These are phyloP conservation scores for Nothopassalora personata DNA, from an alignment of 2,329 filamentous ascomycete genomes.

Conservation along the genomic window DNA sequence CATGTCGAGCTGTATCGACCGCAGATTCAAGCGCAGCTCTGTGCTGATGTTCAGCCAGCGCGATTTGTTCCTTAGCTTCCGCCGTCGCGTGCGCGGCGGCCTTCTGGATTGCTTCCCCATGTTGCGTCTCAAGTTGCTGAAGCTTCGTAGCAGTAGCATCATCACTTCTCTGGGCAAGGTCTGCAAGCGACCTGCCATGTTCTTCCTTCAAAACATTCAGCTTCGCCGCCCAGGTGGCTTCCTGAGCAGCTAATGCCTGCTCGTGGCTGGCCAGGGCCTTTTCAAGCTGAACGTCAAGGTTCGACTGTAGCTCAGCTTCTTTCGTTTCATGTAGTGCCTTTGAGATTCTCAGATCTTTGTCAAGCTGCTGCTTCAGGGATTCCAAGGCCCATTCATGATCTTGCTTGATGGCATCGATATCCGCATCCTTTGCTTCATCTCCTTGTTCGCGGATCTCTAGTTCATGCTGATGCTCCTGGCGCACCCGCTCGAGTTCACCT, in stretches of 20 bases:
- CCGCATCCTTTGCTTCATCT: background rate
- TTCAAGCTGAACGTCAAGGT: background rate
- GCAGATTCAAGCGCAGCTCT: constrained; percentile 18
- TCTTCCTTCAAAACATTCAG: constrained; percentile 17
- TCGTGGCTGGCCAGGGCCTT: constrained; percentile 15
- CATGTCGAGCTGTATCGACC: constrained; percentile 16
- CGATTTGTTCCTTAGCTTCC: constrained; percentile 15
- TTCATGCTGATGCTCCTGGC: background rate
- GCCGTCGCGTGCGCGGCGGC: constrained; percentile 12
- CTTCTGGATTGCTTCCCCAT: constrained; percentile 9
- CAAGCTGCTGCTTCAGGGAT: background rate
- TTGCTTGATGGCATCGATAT: constrained; percentile 4
- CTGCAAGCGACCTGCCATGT: constrained; percentile 16
- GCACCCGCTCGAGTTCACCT: background rate
- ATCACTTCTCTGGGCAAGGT: constrained; percentile 14
- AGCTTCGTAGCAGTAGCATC: constrained; percentile 10
- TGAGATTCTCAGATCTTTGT: background rate
- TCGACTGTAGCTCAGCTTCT: background rate
- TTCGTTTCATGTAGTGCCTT: background rate
- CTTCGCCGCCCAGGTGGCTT: constrained; percentile 19
- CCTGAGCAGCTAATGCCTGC: constrained; percentile 16
- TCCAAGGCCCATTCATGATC: constrained; percentile 6
- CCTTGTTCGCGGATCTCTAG: constrained; percentile 3
- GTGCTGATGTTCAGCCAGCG: constrained; percentile 16
- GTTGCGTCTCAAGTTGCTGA: constrained; percentile 9